Evolutionary conservation across 805 yeast genomes (phyloP), one percentile per base, ranked within the genome.

Genomic region (Priceomyces carsonii): DNA sequence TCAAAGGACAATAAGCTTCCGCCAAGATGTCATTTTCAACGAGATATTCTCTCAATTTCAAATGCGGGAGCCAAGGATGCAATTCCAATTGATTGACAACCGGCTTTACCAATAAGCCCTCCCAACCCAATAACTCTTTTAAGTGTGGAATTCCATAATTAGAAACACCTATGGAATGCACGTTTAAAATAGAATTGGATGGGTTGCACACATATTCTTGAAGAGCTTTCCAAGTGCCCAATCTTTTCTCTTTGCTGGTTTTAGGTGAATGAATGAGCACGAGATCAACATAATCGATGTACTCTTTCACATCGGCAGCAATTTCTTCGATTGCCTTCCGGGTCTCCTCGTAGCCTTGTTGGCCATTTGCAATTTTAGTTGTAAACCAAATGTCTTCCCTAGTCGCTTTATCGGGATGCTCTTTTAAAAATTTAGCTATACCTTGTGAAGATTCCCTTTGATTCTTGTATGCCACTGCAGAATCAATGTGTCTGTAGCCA

Each of bases 1-100:
- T 80, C 51, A 89, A 72, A 6, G 96, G 96, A 6, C 93, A 80
- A 61, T 75, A 89, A 0, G 95, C 90, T 55, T 85, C 87, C 8
- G 82, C 75, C 5, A 68, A 61, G 26, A 89, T 74, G 29, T 69
- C 78, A 38, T 80, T 59, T 10, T 67, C 51, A 20, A 69, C 65
- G 53, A 85, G 79, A 59, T 64, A 83, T 35, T 79, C 73, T 15
- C 83, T 77, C 38, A 87, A 66, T 33, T 80, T 79, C 35, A 69
- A 61, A 48, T 84, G 69, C 63, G 82, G 85, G 50, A 82, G 67
- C 90, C 93, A 85, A 14, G 93, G 95, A 40, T 87, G 85, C 33
- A 86, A 71, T 58, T 86, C 95, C 51, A 87, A 76, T 56, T 88
- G 95, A 57, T 87, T 82, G 26, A 85, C 82, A 0, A 81, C 86